phyloP scores from a whole-genome alignment of 1,284 basidiomycete species.

The Sutorius eximius region DNA sequence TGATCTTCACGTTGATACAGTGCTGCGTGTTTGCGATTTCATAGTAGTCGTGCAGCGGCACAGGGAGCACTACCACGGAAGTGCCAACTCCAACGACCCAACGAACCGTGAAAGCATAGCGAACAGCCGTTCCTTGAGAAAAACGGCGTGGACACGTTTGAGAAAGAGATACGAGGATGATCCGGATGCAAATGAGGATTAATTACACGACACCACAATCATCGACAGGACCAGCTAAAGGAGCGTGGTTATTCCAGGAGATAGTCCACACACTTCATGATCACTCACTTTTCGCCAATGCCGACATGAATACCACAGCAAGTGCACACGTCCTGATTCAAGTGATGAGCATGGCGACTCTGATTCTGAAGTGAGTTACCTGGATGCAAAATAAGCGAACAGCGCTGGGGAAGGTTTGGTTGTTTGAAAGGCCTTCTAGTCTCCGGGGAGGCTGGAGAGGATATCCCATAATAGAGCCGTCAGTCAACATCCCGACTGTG shows the following conservation, averaged over 20 bases:
- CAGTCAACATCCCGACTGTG: neutral
- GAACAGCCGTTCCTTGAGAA: constrained; percentile 15
- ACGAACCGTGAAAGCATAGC: constrained; percentile 25
- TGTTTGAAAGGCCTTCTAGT: constrained; percentile 20
- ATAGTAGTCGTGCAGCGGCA: constrained; percentile 14
- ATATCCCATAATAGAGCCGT: constrained; percentile 27
- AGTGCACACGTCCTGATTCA: constrained; percentile 19
- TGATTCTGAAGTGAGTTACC: constrained; percentile 15
- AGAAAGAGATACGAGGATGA: constrained; percentile 35
- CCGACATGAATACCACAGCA: constrained; percentile 19
- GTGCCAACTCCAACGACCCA: constrained; percentile 27
- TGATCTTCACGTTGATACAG: constrained; percentile 17
- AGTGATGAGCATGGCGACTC: constrained; percentile 4
- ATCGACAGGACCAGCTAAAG: constrained; percentile 24
- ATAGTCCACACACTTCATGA: neutral
- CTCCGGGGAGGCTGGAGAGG: constrained; percentile 22
- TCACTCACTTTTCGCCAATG: constrained; percentile 23
- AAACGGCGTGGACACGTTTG: constrained; percentile 34
- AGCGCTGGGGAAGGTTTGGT: constrained; percentile 13
- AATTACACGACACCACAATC: constrained; percentile 19
- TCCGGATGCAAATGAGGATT: constrained; percentile 19
- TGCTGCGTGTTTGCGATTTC: constrained; percentile 26
- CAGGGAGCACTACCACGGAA: constrained; percentile 19
- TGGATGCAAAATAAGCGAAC: constrained; percentile 30
- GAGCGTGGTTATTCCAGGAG: neutral